These are phyloP conservation scores for Rhodotorula toruloides DNA, from an alignment of 768 basidiomycete species.

Conservation along the genomic window DNA sequence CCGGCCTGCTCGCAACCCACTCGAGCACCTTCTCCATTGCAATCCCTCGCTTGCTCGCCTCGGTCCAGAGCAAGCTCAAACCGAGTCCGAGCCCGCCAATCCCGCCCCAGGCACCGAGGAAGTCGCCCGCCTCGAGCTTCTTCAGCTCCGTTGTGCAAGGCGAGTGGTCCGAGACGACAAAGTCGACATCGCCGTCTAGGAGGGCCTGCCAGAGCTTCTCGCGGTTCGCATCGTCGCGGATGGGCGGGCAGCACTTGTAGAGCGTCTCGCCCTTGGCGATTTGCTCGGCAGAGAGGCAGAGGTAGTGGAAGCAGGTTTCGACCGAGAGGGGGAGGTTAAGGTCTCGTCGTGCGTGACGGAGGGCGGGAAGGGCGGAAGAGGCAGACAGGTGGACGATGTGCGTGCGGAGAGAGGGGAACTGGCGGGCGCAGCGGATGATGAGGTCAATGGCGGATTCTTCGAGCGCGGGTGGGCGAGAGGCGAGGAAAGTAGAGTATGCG, in stretches of 20 bases:
- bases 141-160: constrained; percentile 63
- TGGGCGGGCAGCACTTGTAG: constrained; percentile 94
- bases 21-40: constrained; percentile 59
- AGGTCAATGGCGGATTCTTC: constrained; percentile 77
- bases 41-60: constrained; percentile 60
- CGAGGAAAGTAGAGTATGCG: constrained; percentile 72
- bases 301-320: constrained; percentile 98
- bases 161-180: constrained; percentile 91
- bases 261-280: constrained; percentile 73
- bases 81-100: constrained; percentile 88
- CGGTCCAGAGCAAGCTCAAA: constrained; percentile 81
- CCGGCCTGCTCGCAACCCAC: constrained; percentile 72
- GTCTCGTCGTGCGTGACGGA: constrained; percentile 61
- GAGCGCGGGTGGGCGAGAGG: constrained; percentile 72
- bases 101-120: constrained; percentile 92
- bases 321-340: constrained; percentile 68
- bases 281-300: constrained; percentile 65
- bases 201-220: constrained; percentile 76
- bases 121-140: constrained; percentile 63
- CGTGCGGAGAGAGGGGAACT: constrained; percentile 65
- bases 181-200: constrained; percentile 76
- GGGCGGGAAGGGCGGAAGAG: constrained; percentile 67
- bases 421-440: constrained; percentile 61
- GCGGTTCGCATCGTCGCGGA: constrained; percentile 67
- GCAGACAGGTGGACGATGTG: constrained; percentile 97